These are phyloP conservation scores for Auricularia sp. DNA, from an alignment of 768 basidiomycete species.

Conservation along the genomic window DNA sequence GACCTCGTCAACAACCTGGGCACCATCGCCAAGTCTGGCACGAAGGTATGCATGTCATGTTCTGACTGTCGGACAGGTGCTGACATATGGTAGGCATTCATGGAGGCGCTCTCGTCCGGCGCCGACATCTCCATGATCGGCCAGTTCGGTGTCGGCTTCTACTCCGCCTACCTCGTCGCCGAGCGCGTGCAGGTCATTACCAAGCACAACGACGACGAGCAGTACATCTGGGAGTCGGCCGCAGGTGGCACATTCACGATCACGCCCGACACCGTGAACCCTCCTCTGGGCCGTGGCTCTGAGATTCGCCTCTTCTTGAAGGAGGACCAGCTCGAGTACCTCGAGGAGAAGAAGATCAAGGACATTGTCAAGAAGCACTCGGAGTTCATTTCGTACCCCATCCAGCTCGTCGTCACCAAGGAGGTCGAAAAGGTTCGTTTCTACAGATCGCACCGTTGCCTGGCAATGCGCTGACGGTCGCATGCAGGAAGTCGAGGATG, in stretches of 20 bases:
- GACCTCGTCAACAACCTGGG: constrained; percentile 99
- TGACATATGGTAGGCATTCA: constrained; percentile 65
- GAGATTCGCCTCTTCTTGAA: constrained; percentile 90
- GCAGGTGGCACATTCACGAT: constrained; percentile 99
- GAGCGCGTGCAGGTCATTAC: constrained; percentile 98
- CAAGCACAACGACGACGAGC: constrained; percentile 99
- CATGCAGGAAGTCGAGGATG: constrained; percentile 75
- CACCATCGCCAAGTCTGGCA: constrained; percentile 91
- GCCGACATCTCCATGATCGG: constrained; percentile 62
- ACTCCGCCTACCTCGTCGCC: constrained; percentile 98
- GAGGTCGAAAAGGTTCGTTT: constrained; percentile 90
- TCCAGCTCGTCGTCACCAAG: constrained; percentile 96
- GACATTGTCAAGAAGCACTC: constrained; percentile 99
- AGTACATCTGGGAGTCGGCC: constrained; percentile 99
- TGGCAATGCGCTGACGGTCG: constrained; percentile 16
- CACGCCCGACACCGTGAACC: constrained; percentile 84
- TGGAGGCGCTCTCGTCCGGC: constrained; percentile 91
- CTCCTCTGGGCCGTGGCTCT: constrained; percentile 85
- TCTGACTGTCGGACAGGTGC: too few relatives aligned
- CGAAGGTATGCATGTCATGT: constrained; percentile 44
- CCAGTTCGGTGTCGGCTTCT: constrained; percentile 99
- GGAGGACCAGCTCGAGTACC: constrained; percentile 97
- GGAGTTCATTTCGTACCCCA: constrained; percentile 99
- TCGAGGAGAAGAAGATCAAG: constrained; percentile 99
- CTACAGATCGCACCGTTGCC: not conserved